phyloP scores from a whole-genome alignment of 225 moss, liverwort and hornwort species.

The Climacium dendroides region DNA sequence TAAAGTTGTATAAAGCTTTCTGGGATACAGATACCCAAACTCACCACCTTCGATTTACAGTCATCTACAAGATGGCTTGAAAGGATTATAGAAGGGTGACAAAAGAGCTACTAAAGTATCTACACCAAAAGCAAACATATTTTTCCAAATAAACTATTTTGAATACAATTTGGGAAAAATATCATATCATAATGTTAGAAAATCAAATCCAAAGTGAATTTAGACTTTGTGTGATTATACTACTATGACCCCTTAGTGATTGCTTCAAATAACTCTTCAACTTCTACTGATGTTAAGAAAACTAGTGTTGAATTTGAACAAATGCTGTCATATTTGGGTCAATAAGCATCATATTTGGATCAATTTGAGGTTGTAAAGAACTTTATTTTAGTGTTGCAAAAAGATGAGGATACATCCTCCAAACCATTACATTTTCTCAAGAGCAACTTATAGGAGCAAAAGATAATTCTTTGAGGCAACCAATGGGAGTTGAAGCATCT shows the following conservation, averaged over 20 bases:
- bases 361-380: background rate
- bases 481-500: background rate
- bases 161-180: accelerated
- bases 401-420: background rate
- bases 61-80: background rate
- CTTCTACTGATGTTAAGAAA: background rate
- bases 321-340: background rate
- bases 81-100: background rate
- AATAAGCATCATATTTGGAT: too few relatives aligned
- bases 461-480: background rate
- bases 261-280: background rate
- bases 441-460: too few relatives aligned
- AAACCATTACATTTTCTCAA: background rate
- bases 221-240: background rate
- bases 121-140: accelerated
- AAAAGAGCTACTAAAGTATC: background rate
- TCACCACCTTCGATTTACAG: accelerated
- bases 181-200: background rate
- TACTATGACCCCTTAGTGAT: background rate
- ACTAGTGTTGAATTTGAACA: background rate
- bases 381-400: background rate
- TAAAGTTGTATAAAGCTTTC: background rate
- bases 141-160: background rate
- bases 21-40: background rate
- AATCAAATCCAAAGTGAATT: background rate